Conservation (phyloP, 2,329 filamentous ascomycete species). For the Pestalotiopsis fici region DNA sequence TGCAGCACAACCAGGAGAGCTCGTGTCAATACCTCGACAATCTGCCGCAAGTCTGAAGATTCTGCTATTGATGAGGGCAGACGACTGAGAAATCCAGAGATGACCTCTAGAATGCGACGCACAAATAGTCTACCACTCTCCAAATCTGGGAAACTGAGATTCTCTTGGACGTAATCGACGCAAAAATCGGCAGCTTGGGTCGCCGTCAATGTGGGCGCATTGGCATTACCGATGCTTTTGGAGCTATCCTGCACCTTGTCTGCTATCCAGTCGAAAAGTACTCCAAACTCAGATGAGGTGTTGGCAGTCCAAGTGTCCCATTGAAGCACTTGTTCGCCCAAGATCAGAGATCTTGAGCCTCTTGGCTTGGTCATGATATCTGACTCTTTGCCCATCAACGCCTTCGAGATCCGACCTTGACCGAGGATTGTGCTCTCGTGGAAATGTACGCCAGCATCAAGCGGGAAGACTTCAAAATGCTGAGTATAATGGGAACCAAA, state of each 20-base stretch:
- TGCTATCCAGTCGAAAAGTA: constrained; percentile 60
- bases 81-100: constrained; percentile 40
- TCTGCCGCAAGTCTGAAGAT: constrained; percentile 24
- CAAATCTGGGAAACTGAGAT: constrained; percentile 38
- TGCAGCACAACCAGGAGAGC: constrained; percentile 38
- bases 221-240: constrained; percentile 14
- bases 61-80: constrained; percentile 20
- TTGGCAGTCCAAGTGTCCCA: constrained; percentile 61
- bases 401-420: constrained; percentile 47
- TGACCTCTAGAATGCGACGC: constrained; percentile 42
- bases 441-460: constrained; percentile 58
- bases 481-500: constrained; percentile 63
- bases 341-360: constrained; percentile 39
- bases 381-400: constrained; percentile 30
- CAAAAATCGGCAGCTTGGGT: constrained; percentile 44
- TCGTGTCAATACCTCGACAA: constrained; percentile 37
- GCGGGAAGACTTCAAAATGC: constrained; percentile 63
- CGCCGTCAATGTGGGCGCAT: constrained; percentile 15
- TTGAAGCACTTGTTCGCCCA: constrained; percentile 49
- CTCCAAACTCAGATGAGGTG: constrained; percentile 62
- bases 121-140: constrained; percentile 41
- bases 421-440: constrained; percentile 62
- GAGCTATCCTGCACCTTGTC: constrained; percentile 42
- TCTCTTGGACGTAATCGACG: constrained; percentile 46
- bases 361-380: constrained; percentile 30